Base-by-base conservation (phyloP, 345 rosid genomes). In the Dipteronia sinensis region DNA sequence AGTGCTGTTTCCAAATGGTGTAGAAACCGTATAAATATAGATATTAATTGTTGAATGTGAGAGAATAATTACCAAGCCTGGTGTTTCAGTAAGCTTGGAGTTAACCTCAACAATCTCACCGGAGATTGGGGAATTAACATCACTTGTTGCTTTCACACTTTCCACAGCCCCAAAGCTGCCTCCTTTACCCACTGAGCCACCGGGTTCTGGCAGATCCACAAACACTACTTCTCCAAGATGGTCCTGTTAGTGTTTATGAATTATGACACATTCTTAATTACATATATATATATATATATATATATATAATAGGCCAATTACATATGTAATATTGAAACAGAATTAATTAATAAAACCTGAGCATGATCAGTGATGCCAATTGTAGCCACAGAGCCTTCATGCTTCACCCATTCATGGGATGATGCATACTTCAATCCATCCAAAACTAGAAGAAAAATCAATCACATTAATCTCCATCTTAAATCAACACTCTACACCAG, bases 151-250 rank as follows among this genome's bases (percentile, higher is more conserved):
- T 76, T 92, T 94, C 61, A 94, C 99, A 88, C 98, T 94, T 63
- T 94, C 99, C 71, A 96, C 96, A 4, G 97, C 97, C 77, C 97
- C 98, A 82, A 96, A 96, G 82, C 89, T 79, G 53, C 83, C 73
- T 0, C 90, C 98, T 83, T 88, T 76, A 73, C 53, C 74, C 49
- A 89, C 97, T 71, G 92, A 38, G 31, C 25, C 79, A 6, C 91
- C 95, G 0, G 73, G 11, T 49, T 94, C 98, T 0, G 95, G 99
- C 76, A 96, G 79, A 20, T 96, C 98, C 76, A 94, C 97, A 67
- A 92, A 96, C 85, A 94, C 99, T 58, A 94, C 94, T 83, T 96
- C 98, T 79, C 99, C 97, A 63, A 96, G 87, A 82, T 94, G 99
- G 22, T 78, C 99, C 98, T 96, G 82, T 49, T 63, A 34, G 38